These are phyloP conservation scores for Cryptococcus maquisensis DNA, from an alignment of 1,284 basidiomycete species.

Conservation along the genomic window DNA sequence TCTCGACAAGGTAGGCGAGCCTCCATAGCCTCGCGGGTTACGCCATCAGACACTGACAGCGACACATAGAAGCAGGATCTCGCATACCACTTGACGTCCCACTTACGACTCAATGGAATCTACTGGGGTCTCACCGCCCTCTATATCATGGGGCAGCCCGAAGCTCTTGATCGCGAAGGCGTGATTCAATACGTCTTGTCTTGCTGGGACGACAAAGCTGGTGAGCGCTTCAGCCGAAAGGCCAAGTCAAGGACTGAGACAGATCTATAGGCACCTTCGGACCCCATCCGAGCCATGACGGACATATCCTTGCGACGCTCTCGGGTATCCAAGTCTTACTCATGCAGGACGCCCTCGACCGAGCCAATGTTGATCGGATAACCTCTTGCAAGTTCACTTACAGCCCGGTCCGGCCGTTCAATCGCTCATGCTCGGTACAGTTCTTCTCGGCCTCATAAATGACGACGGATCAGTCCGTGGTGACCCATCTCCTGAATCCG, in stretches of 20 bases:
- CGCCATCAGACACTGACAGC: background rate
- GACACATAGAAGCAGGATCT: conserved; percentile 68
- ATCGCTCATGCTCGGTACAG: conserved; percentile 49
- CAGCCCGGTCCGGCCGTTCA: background rate
- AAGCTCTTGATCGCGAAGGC: conserved; percentile 73
- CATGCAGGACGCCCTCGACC: conserved; percentile 75
- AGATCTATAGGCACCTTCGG: conserved; percentile 78
- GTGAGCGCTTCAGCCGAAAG: conserved; percentile 50
- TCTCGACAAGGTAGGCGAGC: conserved; percentile 58
- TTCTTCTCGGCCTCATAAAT: conserved; percentile 75
- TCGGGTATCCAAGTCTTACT: conserved; percentile 89
- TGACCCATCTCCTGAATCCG: conserved; percentile 82
- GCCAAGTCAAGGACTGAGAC: background rate
- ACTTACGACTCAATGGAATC: conserved; percentile 90
- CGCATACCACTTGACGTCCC: conserved; percentile 87
- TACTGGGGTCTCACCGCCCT: conserved; percentile 95
- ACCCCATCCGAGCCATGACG: conserved; percentile 87
- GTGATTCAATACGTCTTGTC: conserved; percentile 86
- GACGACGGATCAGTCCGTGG: conserved; percentile 82
- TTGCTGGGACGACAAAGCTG: conserved; percentile 87
- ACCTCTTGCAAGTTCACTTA: conserved; percentile 60
- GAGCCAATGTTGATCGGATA: conserved; percentile 63
- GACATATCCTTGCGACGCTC: conserved; percentile 79
- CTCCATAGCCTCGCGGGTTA: background rate
- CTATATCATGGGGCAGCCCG: conserved; percentile 68